A percentile compares a stretch with the other conserved stretches of the same genome.
Conservation (phyloP, 164 flowering plant species). For the Echeveria elegans region DNA sequence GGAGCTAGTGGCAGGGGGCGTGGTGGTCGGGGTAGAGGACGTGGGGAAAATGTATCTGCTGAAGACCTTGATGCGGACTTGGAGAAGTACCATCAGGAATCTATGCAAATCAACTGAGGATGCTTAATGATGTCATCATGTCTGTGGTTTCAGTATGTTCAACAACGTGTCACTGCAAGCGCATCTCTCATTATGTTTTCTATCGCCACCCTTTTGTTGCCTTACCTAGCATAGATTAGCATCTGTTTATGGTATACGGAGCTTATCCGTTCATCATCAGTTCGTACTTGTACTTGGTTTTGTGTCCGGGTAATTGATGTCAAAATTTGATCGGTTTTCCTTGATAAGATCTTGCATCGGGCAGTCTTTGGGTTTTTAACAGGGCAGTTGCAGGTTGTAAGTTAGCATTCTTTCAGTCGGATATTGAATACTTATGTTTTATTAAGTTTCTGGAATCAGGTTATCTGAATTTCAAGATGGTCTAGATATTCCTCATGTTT, state of each 20-base stretch:
- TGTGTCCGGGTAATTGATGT: background rate
- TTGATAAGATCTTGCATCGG: too few species aligned
- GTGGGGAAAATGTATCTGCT: conserved; percentile 13
- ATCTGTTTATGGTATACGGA: background rate
- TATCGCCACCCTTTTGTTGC: background rate
- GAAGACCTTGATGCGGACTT: conserved; percentile 36
- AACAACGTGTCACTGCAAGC: background rate
- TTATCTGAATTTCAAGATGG: too few species aligned
- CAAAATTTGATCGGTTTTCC: background rate
- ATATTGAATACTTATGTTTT: too few species aligned
- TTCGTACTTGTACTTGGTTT: background rate
- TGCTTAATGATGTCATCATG: background rate
- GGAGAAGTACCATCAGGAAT: conserved; percentile 29
- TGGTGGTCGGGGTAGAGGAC: conserved; percentile 14
- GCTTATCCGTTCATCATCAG: background rate
- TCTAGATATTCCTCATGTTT: too few species aligned
- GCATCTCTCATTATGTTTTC: background rate
- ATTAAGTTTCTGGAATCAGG: too few species aligned
- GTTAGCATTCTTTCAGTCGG: too few species aligned
- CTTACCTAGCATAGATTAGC: background rate
- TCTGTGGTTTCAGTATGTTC: background rate
- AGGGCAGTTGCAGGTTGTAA: too few species aligned
- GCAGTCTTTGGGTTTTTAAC: too few species aligned
- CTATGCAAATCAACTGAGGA: conserved; percentile 20
- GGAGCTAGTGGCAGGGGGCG: conserved; percentile 12